Conservation (phyloP, 805 yeast genomes). For the Sugiyamaella chiloensis region DNA sequence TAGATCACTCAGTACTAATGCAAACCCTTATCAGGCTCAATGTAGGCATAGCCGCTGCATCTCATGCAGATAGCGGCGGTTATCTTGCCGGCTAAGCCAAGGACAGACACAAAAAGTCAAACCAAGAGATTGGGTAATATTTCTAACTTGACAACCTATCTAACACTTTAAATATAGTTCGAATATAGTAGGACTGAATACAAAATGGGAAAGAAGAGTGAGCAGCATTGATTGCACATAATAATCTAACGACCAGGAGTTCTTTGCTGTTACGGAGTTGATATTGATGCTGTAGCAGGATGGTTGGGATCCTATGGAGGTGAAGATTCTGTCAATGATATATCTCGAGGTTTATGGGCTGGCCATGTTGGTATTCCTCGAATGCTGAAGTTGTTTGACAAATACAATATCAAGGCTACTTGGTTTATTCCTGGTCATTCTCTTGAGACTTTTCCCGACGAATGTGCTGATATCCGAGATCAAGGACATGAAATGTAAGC, state of each 20-base stretch:
- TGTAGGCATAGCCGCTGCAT: no score
- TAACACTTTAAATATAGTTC: no score
- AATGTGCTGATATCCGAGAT: slow-evolving; percentile 36
- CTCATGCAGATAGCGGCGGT: no score
- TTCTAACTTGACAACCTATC: no score
- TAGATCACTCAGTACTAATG: no score
- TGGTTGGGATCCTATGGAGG: slow-evolving; percentile 42
- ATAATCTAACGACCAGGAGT: slow-evolving; percentile 27
- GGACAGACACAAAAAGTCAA: no score
- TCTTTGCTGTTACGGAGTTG: slow-evolving; percentile 38
- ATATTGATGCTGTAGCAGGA: slow-evolving; percentile 39
- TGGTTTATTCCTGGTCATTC: slow-evolving; percentile 42
- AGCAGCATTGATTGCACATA: neutral
- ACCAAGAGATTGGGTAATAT: no score
- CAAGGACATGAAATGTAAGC: slow-evolving; percentile 34
- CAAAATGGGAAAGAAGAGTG: neutral
- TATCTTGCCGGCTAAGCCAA: no score
- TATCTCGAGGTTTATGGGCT: slow-evolving; percentile 38
- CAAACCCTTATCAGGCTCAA: no score
- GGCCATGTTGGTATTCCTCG: slow-evolving; percentile 39
- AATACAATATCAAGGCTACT: slow-evolving; percentile 38
- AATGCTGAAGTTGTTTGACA: slow-evolving; percentile 35
- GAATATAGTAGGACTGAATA: neutral
- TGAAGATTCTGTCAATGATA: slow-evolving; percentile 37
- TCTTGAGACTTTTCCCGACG: slow-evolving; percentile 39